Evolutionary conservation across 148 eudicot genomes (phyloP).

Genomic region (Camellia lanceoleosa): DNA sequence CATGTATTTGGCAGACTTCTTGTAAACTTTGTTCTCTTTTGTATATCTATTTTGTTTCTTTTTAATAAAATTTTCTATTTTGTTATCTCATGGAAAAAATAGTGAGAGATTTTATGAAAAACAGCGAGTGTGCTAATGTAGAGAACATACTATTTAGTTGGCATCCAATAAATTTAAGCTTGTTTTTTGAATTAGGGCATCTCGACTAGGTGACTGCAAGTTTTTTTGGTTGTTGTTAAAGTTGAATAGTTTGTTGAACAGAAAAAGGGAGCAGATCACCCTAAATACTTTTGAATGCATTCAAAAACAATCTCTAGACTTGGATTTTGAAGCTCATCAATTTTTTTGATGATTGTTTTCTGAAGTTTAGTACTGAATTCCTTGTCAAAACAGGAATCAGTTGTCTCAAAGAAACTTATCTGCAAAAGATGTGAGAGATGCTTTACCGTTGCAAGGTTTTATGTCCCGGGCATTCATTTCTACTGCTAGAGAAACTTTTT

Average conservation of each 20-base stretch:
- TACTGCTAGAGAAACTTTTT: conserved; percentile 38
- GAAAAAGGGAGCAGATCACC: background rate
- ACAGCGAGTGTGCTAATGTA: background rate
- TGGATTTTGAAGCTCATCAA: background rate
- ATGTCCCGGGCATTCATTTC: conserved; percentile 44
- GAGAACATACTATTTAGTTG: background rate
- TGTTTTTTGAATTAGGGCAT: background rate
- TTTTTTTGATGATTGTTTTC: background rate
- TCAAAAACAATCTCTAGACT: background rate
- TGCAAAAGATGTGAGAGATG: conserved; percentile 22
- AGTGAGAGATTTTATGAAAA: background rate
- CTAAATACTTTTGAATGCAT: background rate
- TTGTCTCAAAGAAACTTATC: conserved; percentile 17
- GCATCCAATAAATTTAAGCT: background rate
- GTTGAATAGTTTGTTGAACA: background rate
- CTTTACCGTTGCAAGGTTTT: conserved; percentile 19
- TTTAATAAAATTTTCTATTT: background rate
- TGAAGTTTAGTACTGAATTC: background rate
- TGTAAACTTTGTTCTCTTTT: background rate
- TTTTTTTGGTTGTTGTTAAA: background rate
- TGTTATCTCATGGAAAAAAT: background rate
- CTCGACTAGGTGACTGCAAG: background rate
- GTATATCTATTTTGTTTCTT: too few relatives aligned
- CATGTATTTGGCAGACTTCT: background rate
- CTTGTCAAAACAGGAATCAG: conserved; percentile 25